Percentiles rank a stretch among this genome's conserved stretches.
These are phyloP conservation scores for Corylus heterophylla DNA, from an alignment of 306 rosid species.

Conservation along the genomic window DNA sequence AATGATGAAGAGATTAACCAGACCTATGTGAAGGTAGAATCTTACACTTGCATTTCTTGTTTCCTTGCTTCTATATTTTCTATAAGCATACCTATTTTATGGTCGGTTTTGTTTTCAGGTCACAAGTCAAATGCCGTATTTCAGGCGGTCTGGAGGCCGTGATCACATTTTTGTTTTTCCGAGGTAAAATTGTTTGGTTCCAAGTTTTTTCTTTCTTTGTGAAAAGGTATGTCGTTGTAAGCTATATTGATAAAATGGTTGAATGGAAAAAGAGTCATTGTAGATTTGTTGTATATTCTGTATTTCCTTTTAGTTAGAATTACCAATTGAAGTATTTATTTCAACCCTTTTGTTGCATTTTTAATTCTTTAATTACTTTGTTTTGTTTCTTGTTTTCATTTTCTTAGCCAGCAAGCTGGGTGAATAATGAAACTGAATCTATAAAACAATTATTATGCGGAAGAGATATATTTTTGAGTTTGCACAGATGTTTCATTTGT, in stretches of 20 bases:
- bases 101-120: slow-evolving; percentile 44
- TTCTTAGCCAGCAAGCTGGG: not conserved
- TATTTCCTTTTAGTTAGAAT: not conserved
- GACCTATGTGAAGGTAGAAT: slow-evolving; percentile 62
- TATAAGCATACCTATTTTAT: not conserved
- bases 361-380: not conserved
- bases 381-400: not conserved
- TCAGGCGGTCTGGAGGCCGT: slow-evolving; percentile 92
- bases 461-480: not conserved
- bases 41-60: slow-evolving; percentile 5
- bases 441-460: not conserved
- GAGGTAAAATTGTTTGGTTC: slow-evolving; percentile 47
- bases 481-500: not conserved
- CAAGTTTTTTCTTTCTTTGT: not conserved
- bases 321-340: not conserved
- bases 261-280: not conserved
- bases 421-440: not conserved
- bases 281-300: not conserved
- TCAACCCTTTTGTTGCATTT: not conserved
- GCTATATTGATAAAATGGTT: not conserved
- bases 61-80: not conserved
- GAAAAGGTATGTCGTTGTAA: not conserved
- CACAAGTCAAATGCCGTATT: slow-evolving; percentile 88
- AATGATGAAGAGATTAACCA: slow-evolving; percentile 79
- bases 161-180: slow-evolving; percentile 93